A percentile compares a stretch with the other conserved stretches of the same genome.
phyloP scores from a whole-genome alignment of 2,329 filamentous ascomycete species.

The Paecilomyces dactylethromorphus region DNA sequence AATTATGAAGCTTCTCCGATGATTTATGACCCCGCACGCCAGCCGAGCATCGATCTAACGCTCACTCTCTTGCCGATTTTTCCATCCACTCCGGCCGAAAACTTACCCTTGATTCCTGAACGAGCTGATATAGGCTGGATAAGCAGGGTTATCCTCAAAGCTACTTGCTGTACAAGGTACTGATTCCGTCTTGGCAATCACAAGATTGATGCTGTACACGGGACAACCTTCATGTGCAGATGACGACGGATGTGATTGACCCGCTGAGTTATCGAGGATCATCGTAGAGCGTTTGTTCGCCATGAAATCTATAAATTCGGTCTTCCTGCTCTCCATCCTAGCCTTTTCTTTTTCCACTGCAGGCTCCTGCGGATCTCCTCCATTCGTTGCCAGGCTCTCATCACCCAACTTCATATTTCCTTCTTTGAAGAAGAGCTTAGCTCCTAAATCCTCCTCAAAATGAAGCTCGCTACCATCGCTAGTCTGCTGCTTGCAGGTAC shows the following conservation, averaged over 20 bases:
- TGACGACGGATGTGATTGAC: not conserved
- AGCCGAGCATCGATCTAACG: not conserved
- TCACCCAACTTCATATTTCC: not conserved
- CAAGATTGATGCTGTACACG: not conserved
- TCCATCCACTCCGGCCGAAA: not conserved
- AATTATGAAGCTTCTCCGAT: not conserved
- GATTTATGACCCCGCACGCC: not conserved
- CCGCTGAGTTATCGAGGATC: not conserved
- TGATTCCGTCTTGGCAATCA: not conserved
- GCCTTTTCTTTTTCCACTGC: not conserved
- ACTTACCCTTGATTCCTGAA: not conserved
- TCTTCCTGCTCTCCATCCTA: not conserved
- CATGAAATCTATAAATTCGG: not conserved
- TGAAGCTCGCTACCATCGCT: conserved; percentile 43
- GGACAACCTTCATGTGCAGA: not conserved
- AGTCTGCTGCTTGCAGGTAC: conserved; percentile 35
- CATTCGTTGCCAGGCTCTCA: not conserved
- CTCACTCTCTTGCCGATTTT: not conserved
- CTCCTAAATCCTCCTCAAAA: conserved; percentile 22
- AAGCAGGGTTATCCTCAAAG: not conserved
- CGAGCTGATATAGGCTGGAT: not conserved
- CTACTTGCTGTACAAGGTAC: not conserved
- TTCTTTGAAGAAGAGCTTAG: not conserved
- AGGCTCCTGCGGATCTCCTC: not conserved
- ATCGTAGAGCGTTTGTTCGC: not conserved